phyloP scores from a whole-genome alignment of 345 rosid species.

The Nasturtium officinale region DNA sequence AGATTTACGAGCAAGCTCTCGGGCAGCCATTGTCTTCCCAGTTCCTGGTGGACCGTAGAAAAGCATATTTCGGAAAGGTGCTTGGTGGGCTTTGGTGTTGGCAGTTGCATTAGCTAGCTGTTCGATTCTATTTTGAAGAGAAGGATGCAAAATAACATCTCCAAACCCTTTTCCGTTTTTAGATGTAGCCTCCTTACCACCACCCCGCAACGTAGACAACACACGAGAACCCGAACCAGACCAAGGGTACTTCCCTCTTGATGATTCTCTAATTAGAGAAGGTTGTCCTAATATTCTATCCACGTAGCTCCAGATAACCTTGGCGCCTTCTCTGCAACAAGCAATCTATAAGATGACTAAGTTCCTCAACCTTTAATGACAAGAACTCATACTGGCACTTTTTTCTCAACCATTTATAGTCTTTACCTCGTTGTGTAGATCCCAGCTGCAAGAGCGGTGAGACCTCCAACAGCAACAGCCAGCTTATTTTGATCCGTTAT shows the following conservation, averaged over 20 bases:
- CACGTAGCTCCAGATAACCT: conserved; percentile 95
- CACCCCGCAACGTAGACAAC: conserved; percentile 48
- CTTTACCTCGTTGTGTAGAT: conserved; percentile 90
- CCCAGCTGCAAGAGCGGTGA: conserved; percentile 98
- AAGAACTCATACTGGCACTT: background rate
- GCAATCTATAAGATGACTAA: conserved; percentile 26
- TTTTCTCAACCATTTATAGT: conserved; percentile 14
- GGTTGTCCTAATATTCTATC: conserved; percentile 98
- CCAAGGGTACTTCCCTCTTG: conserved; percentile 99
- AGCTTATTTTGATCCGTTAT: conserved; percentile 95
- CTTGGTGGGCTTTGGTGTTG: conserved; percentile 92
- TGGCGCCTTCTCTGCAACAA: conserved; percentile 91
- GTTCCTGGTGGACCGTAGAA: conserved; percentile 99
- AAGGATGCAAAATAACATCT: conserved; percentile 86
- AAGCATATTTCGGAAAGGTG: conserved; percentile 94
- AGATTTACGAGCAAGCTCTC: conserved; percentile 87
- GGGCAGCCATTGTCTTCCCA: conserved; percentile 99
- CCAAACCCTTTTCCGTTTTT: conserved; percentile 77
- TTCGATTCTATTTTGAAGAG: conserved; percentile 81
- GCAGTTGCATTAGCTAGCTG: conserved; percentile 93
- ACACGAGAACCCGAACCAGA: conserved; percentile 64
- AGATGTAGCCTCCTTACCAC: conserved; percentile 53
- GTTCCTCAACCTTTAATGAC: conserved; percentile 7
- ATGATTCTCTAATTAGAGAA: conserved; percentile 94
- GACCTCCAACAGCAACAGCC: conserved; percentile 92